A percentile compares a stretch with the other conserved stretches of the same genome.
Conservation (phyloP, 208 protist genomes). For the Trypanosoma boissoni region DNA sequence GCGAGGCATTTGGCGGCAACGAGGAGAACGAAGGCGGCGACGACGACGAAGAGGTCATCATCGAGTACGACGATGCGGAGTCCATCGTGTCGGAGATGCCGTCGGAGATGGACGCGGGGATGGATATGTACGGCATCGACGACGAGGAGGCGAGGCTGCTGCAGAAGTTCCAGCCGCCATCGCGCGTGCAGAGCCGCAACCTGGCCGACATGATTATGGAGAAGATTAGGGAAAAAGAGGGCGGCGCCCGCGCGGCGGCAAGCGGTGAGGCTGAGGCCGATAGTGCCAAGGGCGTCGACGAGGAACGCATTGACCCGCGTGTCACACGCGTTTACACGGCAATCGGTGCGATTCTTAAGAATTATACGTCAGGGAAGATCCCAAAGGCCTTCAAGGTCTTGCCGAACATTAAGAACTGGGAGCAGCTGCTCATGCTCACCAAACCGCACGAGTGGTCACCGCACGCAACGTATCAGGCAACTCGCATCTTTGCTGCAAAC, state of each 20-base stretch:
- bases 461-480: conserved; percentile 94
- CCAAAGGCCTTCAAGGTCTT: conserved; percentile 99
- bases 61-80: conserved; percentile 82
- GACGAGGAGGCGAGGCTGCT: conserved; percentile 87
- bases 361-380: conserved; percentile 97
- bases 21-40: conserved; percentile 46
- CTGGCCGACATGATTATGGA: conserved; percentile 91
- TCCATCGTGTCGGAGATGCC: conserved; percentile 77
- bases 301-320: conserved; percentile 66
- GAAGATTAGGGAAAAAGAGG: conserved; percentile 88
- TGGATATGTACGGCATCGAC: conserved; percentile 81
- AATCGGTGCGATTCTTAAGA: conserved; percentile 93
- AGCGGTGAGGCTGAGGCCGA: conserved; percentile 3
- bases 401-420: conserved; percentile 96
- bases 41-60: conserved; percentile 44
- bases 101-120: conserved; percentile 56
- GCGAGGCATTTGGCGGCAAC: conserved; percentile 3
- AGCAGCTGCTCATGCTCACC: conserved; percentile 97
- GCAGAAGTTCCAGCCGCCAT: conserved; percentile 84
- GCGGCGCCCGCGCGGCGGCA: conserved; percentile 19
- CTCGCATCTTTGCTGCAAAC: conserved; percentile 96
- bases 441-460: conserved; percentile 95
- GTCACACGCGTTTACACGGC: conserved; percentile 91
- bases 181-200: conserved; percentile 84
- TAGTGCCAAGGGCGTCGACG: conserved; percentile 10